Base-by-base conservation (phyloP, 129 eudicot genomes). In the Apium graveolens region DNA sequence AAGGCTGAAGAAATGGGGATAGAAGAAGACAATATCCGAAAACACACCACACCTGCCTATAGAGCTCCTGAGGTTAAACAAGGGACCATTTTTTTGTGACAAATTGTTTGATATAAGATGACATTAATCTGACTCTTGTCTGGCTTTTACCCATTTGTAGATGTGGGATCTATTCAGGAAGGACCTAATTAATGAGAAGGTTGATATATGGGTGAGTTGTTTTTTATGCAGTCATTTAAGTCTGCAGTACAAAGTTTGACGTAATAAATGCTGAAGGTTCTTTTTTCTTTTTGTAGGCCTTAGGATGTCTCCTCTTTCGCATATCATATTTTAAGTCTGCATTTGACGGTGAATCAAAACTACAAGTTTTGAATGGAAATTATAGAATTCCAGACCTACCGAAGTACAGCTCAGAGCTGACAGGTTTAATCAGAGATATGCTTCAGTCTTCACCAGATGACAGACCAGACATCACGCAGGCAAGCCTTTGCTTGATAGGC, bases 391-490 rank as follows among this genome's bases (percentile, higher is more conserved):
- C 99, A 75, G 97, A 96, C 74, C 41, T 78, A 74, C 99, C 99
- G n/a, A 90, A 96, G 71, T 96, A 90, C 91, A 92, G 88, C 86
- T 83, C 90, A 35, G 73, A 86, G 21, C 27, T 92, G 51, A 92
- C 86, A 35, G 89, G 85, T 83, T 88, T 96, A 78, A 90, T 90
- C 41, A 85, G 81, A 79, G 97, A 96, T 86, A 92, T 92, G 97
- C 97, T 96, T 70, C 96, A 95, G 43, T 79, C 98, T 80, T 90
- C 97, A 39, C 98, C 97, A 45, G 87, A 86, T 37, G 84, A 81
- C 89, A 85, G 99, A 90, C 99, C 99, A 84, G 97, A 96, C 89
- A 92, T 96, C 90, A 96, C 97, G 89, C 97, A 92, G 97, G 99
- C 97, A 96, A 96, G 97, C 85, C 94, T 94, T 85, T 90, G 96